Evolutionary conservation across 352 stramenopile genomes (phyloP).

Genomic region (Phytophthora chlamydospora): DNA sequence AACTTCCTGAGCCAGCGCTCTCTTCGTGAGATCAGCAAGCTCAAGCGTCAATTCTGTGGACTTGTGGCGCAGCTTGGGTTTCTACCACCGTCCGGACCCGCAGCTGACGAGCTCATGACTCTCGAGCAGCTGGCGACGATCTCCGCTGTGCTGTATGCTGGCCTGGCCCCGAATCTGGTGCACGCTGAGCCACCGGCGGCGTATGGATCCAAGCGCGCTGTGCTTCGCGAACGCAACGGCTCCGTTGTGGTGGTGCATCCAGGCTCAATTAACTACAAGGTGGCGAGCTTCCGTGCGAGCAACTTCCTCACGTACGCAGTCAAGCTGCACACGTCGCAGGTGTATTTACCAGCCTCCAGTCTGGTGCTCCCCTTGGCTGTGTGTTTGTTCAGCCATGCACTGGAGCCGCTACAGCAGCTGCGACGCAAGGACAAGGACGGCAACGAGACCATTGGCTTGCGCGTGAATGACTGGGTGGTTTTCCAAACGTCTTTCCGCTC

Average conservation of each 20-base stretch:
- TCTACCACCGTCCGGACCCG: constrained; percentile 21
- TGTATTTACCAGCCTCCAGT: constrained; percentile 76
- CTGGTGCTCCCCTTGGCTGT: constrained; percentile 67
- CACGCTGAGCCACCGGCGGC: constrained; percentile 51
- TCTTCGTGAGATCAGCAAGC: constrained; percentile 69
- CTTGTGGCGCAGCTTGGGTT: constrained; percentile 78
- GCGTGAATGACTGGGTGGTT: constrained; percentile 75
- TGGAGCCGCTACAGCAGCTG: constrained; percentile 63
- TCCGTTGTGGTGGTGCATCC: constrained; percentile 69
- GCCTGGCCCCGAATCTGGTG: constrained; percentile 94
- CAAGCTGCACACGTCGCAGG: constrained; percentile 85
- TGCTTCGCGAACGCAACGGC: constrained; percentile 55
- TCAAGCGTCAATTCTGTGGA: constrained; percentile 78
- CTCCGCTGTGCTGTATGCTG: constrained; percentile 74
- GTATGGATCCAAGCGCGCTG: constrained; percentile 35
- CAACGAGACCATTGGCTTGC: constrained; percentile 52
- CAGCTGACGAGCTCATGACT: constrained; percentile 41
- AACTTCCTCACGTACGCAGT: constrained; percentile 79
- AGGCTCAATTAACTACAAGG: constrained; percentile 79
- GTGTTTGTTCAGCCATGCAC: constrained; percentile 71
- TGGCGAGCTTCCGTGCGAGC: constrained; percentile 45
- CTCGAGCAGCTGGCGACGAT: constrained; percentile 60
- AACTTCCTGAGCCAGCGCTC: constrained; percentile 68
- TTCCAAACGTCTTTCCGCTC: constrained; percentile 68
- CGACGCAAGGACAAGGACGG: constrained; percentile 39